Conservation (phyloP, 2,329 filamentous ascomycete species). For the Fusarium temperatum region DNA sequence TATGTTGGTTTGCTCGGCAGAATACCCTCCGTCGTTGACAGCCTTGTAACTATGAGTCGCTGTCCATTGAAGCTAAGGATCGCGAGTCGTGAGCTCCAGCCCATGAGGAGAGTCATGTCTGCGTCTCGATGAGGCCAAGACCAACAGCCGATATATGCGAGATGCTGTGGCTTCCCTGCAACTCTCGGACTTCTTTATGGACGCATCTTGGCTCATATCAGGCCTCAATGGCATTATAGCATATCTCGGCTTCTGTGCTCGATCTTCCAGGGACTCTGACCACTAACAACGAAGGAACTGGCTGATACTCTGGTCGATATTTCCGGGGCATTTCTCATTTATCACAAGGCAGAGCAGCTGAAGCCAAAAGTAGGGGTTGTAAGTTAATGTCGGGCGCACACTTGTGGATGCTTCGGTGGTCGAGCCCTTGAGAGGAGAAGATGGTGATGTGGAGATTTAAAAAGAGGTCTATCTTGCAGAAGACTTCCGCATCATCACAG, state of each 20-base stretch:
- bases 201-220: not conserved
- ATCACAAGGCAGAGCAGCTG: not conserved
- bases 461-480: fast-evolving
- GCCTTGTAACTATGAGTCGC: too few relatives aligned
- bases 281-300: not conserved
- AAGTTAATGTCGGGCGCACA: not conserved
- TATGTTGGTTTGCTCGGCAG: too few relatives aligned
- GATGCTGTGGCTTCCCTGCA: not conserved
- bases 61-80: too few relatives aligned
- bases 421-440: not conserved
- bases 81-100: too few relatives aligned
- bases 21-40: too few relatives aligned
- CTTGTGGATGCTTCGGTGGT: fast-evolving
- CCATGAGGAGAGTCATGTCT: not conserved
- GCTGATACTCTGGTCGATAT: not conserved
- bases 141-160: not conserved
- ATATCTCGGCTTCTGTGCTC: not conserved
- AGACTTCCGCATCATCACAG: not conserved
- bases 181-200: not conserved
- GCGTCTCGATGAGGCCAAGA: not conserved
- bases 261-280: fast-evolving
- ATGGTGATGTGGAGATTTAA: not conserved
- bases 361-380: not conserved
- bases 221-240: too few relatives aligned
- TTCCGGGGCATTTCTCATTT: not conserved